These are phyloP conservation scores for Talaromyces pinophilus DNA, from an alignment of 2,329 filamentous ascomycete genomes.

Conservation along the genomic window DNA sequence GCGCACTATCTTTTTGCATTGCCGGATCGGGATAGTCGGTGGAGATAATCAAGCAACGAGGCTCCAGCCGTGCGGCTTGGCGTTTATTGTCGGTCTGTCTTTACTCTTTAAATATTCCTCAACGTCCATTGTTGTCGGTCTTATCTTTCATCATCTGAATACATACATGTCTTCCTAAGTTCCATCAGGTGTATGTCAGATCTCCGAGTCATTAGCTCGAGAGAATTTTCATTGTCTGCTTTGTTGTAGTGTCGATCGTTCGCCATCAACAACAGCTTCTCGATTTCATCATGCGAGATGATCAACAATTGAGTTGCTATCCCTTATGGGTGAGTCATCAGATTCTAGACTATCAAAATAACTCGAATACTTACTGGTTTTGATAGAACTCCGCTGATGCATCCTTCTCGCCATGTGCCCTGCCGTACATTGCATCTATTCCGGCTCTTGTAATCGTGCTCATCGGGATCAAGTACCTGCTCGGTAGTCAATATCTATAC, in stretches of 20 bases:
- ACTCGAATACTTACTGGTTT: no score
- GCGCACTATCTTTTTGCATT: background rate
- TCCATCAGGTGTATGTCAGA: background rate
- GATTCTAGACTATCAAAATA: no score
- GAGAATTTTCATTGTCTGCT: background rate
- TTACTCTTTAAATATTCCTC: background rate
- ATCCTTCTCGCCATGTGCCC: constrained; percentile 37
- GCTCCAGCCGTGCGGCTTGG: background rate
- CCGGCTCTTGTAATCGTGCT: constrained; percentile 32
- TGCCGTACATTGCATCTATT: constrained; percentile 36
- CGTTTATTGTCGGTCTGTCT: constrained; percentile 5
- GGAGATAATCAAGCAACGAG: background rate
- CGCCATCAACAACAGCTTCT: background rate
- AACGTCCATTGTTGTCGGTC: background rate
- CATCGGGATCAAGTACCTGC: constrained; percentile 33
- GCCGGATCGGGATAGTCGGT: background rate
- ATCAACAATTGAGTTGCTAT: constrained; percentile 13
- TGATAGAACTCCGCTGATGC: constrained; percentile 41
- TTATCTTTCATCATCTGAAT: background rate
- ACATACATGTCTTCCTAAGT: background rate
- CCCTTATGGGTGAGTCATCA: constrained; percentile 25
- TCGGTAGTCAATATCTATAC: constrained; percentile 28
- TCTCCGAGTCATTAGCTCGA: background rate
- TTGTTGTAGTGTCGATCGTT: background rate
- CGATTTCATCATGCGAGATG: constrained; percentile 14